phyloP scores from a whole-genome alignment of 2,329 filamentous ascomycete species.

The Trichoderma afroharzianum region DNA sequence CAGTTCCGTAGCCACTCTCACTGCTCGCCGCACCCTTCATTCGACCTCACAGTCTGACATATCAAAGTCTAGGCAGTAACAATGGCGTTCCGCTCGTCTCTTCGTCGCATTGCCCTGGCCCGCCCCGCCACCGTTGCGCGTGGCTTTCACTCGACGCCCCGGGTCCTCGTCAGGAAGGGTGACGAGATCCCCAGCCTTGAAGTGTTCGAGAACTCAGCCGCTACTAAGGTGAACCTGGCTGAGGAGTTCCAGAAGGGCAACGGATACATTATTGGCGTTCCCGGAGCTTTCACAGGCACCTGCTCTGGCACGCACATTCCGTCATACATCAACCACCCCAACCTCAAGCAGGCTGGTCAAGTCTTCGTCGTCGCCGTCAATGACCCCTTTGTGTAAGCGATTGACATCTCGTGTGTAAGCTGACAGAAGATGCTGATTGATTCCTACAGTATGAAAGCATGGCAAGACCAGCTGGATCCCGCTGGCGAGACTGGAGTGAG shows the following conservation, averaged over 20 bases:
- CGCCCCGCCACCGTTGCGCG: conserved; percentile 30
- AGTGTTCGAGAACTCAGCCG: conserved; percentile 80
- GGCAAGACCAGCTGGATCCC: conserved; percentile 75
- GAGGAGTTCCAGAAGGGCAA: conserved; percentile 68
- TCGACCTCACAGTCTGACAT: neutral
- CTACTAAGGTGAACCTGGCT: conserved; percentile 84
- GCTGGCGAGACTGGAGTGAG: conserved; percentile 70
- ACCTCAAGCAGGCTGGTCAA: conserved; percentile 73
- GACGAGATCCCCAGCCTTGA: conserved; percentile 75
- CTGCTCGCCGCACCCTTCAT: neutral
- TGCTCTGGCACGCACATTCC: conserved; percentile 70
- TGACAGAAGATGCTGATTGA: neutral
- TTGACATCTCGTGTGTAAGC: neutral
- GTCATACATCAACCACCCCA: conserved; percentile 76
- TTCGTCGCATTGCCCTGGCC: conserved; percentile 32
- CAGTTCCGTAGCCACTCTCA: neutral
- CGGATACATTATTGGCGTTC: conserved; percentile 81
- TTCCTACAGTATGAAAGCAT: conserved; percentile 74
- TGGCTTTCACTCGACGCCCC: conserved; percentile 62
- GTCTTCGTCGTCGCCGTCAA: conserved; percentile 93
- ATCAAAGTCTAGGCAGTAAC: neutral
- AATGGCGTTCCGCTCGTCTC: conserved; percentile 38
- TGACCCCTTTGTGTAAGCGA: conserved; percentile 83
- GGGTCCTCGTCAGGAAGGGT: conserved; percentile 67
- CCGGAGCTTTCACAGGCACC: conserved; percentile 66